Percentiles rank a stretch among this genome's conserved stretches.
Evolutionary conservation across 106 monocot species (phyloP).

Genomic region (Alisma plantagoaquatica): DNA sequence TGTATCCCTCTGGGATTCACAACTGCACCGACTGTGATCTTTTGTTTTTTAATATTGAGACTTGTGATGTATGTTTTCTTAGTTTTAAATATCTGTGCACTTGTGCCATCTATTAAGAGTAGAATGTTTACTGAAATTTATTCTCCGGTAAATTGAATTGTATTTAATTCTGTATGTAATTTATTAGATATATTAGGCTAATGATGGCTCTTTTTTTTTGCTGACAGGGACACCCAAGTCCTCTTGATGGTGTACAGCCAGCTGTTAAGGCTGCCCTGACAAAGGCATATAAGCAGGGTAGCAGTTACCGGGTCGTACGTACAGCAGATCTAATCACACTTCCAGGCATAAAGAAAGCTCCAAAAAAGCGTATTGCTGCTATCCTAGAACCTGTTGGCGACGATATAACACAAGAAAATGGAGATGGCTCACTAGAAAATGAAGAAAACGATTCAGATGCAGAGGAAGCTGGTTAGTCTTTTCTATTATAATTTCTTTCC

Average conservation of each 20-base stretch:
- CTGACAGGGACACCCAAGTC: constrained; percentile 64
- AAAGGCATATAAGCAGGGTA: constrained; percentile 79
- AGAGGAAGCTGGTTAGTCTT: constrained; percentile 49
- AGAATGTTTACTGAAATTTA: too few species aligned
- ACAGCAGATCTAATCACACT: constrained; percentile 74
- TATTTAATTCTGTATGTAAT: too few species aligned
- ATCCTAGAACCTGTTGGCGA: constrained; percentile 69
- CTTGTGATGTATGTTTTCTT: too few species aligned
- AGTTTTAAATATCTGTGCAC: too few species aligned
- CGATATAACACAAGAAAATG: constrained; percentile 47
- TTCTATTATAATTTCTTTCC: constrained; percentile 5
- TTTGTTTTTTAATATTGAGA: too few species aligned
- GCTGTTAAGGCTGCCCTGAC: constrained; percentile 86
- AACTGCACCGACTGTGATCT: too few species aligned
- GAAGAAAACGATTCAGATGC: constrained; percentile 61
- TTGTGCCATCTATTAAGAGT: too few species aligned
- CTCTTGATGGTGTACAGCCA: constrained; percentile 72
- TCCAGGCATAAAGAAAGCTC: constrained; percentile 80
- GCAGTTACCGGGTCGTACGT: constrained; percentile 48
- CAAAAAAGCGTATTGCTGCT: constrained; percentile 82
- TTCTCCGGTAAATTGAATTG: too few species aligned
- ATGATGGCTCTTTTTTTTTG: neutral
- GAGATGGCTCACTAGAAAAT: constrained; percentile 24
- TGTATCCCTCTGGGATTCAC: too few species aligned
- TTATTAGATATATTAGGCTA: too few species aligned